A percentile compares a stretch with the other conserved stretches of the same genome.
These are phyloP conservation scores for Lentinula boryana DNA, from an alignment of 768 basidiomycete species.

Conservation along the genomic window DNA sequence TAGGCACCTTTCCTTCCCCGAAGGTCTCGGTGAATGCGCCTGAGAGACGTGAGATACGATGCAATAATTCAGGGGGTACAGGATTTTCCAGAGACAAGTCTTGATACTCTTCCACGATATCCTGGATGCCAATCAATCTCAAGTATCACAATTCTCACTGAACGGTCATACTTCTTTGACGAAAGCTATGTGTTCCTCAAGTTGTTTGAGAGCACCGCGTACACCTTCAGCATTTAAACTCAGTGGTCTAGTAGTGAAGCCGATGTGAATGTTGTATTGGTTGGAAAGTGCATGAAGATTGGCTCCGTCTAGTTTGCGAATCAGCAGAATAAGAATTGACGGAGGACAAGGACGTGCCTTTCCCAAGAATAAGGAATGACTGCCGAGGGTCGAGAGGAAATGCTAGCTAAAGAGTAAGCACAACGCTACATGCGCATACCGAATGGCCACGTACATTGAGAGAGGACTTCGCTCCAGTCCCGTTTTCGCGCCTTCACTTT, in stretches of 20 bases:
- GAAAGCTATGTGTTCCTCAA: slow-evolving; percentile 38
- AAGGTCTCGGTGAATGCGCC: slow-evolving; percentile 57
- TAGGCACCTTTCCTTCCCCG: slow-evolving; percentile 38
- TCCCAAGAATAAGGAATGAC: slow-evolving; percentile 68
- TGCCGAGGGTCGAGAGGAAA: slow-evolving; percentile 52
- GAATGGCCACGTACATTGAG: slow-evolving; percentile 34
- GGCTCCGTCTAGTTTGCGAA: slow-evolving; percentile 48
- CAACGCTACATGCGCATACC: neutral
- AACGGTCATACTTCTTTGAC: slow-evolving; percentile 43
- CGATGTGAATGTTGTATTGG: slow-evolving; percentile 56
- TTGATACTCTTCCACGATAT: slow-evolving; percentile 29
- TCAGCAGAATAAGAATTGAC: neutral
- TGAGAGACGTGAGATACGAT: slow-evolving; percentile 62
- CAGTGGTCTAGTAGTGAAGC: slow-evolving; percentile 50
- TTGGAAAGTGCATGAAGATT: slow-evolving; percentile 56
- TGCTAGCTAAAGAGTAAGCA: slow-evolving; percentile 26
- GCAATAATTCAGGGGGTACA: slow-evolving; percentile 43
- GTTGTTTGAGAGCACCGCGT: slow-evolving; percentile 40
- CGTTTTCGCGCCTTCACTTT: slow-evolving; percentile 43
- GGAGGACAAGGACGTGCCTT: slow-evolving; percentile 36
- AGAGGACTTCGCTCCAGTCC: slow-evolving; percentile 42
- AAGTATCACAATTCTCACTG: neutral
- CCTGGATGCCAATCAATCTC: slow-evolving; percentile 22
- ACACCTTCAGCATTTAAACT: slow-evolving; percentile 55
- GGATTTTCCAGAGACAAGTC: slow-evolving; percentile 37